Conservation (phyloP, 176 grass and related monocot species). For the Phragmites australis region DNA sequence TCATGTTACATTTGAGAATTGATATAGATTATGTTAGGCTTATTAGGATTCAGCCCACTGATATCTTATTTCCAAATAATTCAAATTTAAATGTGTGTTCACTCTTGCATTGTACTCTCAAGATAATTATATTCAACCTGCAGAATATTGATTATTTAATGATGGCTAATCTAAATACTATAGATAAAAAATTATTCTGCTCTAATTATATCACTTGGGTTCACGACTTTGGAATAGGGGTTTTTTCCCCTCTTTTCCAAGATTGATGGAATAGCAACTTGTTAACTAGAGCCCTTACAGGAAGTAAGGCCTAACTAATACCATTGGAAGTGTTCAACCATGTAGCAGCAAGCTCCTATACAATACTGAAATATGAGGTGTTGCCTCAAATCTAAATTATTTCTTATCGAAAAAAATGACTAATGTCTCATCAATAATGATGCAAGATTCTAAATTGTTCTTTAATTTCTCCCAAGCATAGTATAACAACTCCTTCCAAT, state of each 20-base stretch:
- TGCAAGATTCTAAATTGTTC: background rate
- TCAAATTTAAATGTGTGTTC: too few relatives aligned
- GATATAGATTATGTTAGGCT: background rate
- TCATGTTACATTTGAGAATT: background rate
- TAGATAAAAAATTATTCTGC: background rate
- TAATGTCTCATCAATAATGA: constrained; percentile 20
- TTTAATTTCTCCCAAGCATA: background rate
- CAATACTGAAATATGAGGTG: background rate
- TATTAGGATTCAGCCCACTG: background rate
- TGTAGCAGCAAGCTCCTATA: background rate
- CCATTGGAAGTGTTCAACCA: background rate
- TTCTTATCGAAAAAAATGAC: background rate
- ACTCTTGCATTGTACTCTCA: too few relatives aligned
- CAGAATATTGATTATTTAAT: background rate
- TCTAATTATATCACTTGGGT: too few relatives aligned
- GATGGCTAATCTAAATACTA: background rate
- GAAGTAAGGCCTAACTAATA: background rate
- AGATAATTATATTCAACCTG: too few relatives aligned
- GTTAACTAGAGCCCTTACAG: background rate
- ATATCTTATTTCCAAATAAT: too few relatives aligned
- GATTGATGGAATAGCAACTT: background rate
- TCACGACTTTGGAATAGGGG: too few relatives aligned
- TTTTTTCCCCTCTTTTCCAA: background rate
- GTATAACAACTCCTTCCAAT: background rate
- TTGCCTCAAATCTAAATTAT: background rate